Conservation (phyloP, 2,329 filamentous ascomycete species). For the Botryosphaeria dothidea region DNA sequence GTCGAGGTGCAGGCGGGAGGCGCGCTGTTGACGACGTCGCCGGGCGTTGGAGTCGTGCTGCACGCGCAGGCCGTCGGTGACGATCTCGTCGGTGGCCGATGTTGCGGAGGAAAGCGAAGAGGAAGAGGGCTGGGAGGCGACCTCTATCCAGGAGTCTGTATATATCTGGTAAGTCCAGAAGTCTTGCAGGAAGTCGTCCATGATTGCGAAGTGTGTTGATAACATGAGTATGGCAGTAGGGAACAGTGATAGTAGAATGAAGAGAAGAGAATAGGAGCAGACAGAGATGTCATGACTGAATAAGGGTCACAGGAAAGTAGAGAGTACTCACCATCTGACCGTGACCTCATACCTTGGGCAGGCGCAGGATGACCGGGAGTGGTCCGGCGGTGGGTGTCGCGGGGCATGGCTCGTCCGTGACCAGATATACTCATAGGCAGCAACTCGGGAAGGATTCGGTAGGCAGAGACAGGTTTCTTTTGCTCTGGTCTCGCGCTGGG, state of each 20-base stretch:
- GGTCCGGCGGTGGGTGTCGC: slow-evolving; percentile 1
- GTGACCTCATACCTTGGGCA: slow-evolving; percentile 16
- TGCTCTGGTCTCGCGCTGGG: not conserved
- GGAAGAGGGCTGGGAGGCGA: slow-evolving; percentile 88
- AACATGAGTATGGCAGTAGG: not conserved
- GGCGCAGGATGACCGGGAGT: slow-evolving; percentile 11
- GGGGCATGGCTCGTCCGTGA: slow-evolving; percentile 12
- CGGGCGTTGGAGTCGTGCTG: slow-evolving; percentile 65
- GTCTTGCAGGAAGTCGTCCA: slow-evolving; percentile 20
- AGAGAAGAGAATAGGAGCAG: not conserved
- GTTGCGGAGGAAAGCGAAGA: slow-evolving; percentile 85
- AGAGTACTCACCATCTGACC: slow-evolving; percentile 18
- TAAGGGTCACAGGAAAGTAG: slow-evolving; percentile 7
- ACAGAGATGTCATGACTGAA: not conserved
- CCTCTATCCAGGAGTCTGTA: slow-evolving; percentile 89
- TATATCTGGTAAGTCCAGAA: slow-evolving; percentile 19
- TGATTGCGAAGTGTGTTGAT: not conserved
- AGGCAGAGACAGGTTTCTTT: slow-evolving; percentile 5
- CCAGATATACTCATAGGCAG: slow-evolving; percentile 3
- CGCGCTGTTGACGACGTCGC: slow-evolving; percentile 39
- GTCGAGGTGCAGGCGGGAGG: slow-evolving; percentile 30
- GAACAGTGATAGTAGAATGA: not conserved
- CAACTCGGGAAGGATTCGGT: not conserved
- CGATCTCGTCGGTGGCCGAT: slow-evolving; percentile 81
- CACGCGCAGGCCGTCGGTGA: slow-evolving; percentile 82